Percentiles rank a stretch among this genome's conserved stretches.
These are phyloP conservation scores for Pontederia paniculata DNA, from an alignment of 176 grass and related monocot species.

Conservation along the genomic window DNA sequence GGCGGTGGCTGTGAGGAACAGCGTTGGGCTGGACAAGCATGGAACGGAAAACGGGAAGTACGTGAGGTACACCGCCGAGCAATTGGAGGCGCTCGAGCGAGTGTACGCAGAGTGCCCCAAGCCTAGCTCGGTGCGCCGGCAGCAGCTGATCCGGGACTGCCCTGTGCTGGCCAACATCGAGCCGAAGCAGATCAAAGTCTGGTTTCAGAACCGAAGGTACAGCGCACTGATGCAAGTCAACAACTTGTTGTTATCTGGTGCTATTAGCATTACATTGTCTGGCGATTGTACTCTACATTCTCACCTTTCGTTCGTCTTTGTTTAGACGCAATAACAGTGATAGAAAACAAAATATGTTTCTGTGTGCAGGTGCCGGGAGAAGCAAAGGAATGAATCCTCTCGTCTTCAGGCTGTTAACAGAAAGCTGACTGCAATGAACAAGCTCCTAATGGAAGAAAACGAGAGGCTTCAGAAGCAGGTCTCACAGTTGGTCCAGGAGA, in stretches of 20 bases:
- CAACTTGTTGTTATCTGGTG: not conserved
- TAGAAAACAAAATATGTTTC: not conserved
- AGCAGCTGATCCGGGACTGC: conserved; percentile 93
- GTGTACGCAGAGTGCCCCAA: conserved; percentile 92
- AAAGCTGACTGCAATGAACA: conserved; percentile 94
- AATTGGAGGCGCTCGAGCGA: conserved; percentile 93
- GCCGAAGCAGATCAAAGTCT: conserved; percentile 97
- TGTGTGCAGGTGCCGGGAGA: conserved; percentile 73
- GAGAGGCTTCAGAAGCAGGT: conserved; percentile 97
- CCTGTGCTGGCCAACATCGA: conserved; percentile 82
- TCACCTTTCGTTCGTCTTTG: not conserved
- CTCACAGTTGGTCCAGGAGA: conserved; percentile 76
- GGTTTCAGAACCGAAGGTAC: conserved; percentile 98
- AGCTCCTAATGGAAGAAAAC: conserved; percentile 98
- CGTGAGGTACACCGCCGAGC: conserved; percentile 95
- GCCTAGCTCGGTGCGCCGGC: conserved; percentile 74
- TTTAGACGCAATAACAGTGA: not conserved
- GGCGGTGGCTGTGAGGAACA: conserved; percentile 54
- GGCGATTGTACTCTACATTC: not conserved
- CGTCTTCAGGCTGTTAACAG: conserved; percentile 91
- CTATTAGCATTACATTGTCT: not conserved
- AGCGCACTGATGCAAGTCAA: not conserved
- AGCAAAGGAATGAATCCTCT: conserved; percentile 86
- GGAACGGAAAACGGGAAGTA: conserved; percentile 76
- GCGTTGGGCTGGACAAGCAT: conserved; percentile 47